phyloP scores from a whole-genome alignment of 768 basidiomycete species.

The Pisolithus tinctorius region DNA sequence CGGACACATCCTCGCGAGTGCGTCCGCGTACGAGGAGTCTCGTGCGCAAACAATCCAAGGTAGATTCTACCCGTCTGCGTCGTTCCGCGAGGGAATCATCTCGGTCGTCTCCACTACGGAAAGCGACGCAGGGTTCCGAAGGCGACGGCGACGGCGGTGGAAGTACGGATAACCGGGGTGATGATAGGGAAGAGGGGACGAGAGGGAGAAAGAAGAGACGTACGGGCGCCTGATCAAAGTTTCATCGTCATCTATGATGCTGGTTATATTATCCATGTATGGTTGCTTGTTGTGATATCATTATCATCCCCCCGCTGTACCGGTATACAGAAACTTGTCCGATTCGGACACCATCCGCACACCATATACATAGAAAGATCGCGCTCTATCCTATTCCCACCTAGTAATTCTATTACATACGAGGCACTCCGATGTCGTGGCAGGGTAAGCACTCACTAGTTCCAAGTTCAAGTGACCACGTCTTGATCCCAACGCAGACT shows the following conservation, averaged over 20 bases:
- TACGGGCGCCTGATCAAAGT: slow-evolving; percentile 7
- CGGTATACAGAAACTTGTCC: not conserved
- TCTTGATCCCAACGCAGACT: slow-evolving; percentile 38
- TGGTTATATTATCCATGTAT: not conserved
- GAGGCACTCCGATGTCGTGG: slow-evolving; percentile 18
- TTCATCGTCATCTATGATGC: not conserved
- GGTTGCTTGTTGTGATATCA: not conserved
- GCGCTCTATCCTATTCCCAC: not conserved
- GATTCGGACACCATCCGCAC: not conserved
- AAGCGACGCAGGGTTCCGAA: not conserved
- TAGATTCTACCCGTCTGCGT: slow-evolving; percentile 5
- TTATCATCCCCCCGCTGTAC: not conserved
- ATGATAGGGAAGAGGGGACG: slow-evolving; percentile 7
- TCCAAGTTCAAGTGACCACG: too few species aligned
- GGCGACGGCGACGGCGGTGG: not conserved
- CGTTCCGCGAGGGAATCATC: not conserved
- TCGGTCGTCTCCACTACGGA: not conserved
- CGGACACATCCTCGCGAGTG: slow-evolving; percentile 12
- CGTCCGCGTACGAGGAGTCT: slow-evolving; percentile 19
- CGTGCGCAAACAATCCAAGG: slow-evolving; percentile 19
- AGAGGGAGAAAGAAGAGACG: slow-evolving; percentile 26
- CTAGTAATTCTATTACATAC: not conserved
- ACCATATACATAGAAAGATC: too few species aligned
- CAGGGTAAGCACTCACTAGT: slow-evolving; percentile 10
- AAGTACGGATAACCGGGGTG: slow-evolving; percentile 3